These are phyloP conservation scores for Penicillium digitatum DNA, from an alignment of 2,329 filamentous ascomycete genomes.

Conservation along the genomic window DNA sequence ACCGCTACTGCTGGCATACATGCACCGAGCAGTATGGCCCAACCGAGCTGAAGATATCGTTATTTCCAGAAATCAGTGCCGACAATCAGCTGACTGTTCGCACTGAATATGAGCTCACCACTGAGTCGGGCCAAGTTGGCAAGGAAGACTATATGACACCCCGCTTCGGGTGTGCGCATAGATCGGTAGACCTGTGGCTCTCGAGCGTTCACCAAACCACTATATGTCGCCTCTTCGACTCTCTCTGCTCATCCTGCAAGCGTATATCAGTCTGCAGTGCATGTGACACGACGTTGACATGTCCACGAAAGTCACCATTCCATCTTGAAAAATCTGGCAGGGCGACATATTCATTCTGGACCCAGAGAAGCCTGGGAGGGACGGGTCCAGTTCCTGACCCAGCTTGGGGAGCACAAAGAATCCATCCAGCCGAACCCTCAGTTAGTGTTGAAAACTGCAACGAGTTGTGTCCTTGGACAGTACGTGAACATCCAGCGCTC, in stretches of 20 bases:
- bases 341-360: slow-evolving; percentile 37
- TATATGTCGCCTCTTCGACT: slow-evolving; percentile 35
- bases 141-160: slow-evolving; percentile 39
- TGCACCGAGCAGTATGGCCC: slow-evolving; percentile 36
- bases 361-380: slow-evolving; percentile 33
- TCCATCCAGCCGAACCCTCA: slow-evolving; percentile 36
- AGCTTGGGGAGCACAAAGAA: slow-evolving; percentile 35
- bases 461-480: slow-evolving; percentile 40
- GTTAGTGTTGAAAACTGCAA: slow-evolving; percentile 37
- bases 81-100: slow-evolving; percentile 31
- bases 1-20: slow-evolving; percentile 39
- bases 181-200: slow-evolving; percentile 41
- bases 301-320: slow-evolving; percentile 33
- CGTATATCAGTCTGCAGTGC: slow-evolving; percentile 37
- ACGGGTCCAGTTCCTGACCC: slow-evolving; percentile 27
- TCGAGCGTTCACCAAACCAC: slow-evolving; percentile 38
- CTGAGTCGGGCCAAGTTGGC: slow-evolving; percentile 33
- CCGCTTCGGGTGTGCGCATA: slow-evolving; percentile 41
- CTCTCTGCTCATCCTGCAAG: slow-evolving; percentile 33
- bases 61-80: slow-evolving; percentile 35
- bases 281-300: slow-evolving; percentile 34
- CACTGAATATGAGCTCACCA: slow-evolving; percentile 39
- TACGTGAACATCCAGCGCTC: slow-evolving; percentile 37
- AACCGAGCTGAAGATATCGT: slow-evolving; percentile 33
- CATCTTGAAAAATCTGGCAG: slow-evolving; percentile 23